Evolutionary conservation across 1,284 basidiomycete species (phyloP).

Genomic region (Ganoderma boninense): DNA sequence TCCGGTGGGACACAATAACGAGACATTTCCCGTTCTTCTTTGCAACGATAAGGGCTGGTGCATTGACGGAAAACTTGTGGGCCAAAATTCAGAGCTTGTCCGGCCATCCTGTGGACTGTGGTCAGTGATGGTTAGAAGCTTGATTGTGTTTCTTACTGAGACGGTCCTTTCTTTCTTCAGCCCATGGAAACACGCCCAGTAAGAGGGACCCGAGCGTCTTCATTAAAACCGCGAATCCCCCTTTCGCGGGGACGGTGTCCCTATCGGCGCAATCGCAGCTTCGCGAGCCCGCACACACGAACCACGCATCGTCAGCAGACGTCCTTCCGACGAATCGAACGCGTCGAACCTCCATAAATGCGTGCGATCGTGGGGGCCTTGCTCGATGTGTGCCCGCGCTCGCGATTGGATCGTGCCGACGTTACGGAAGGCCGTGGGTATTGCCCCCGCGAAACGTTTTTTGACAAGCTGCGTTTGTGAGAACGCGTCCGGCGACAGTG

Average conservation of each 20-base stretch:
- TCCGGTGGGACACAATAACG: background rate
- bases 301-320: constrained; percentile 12
- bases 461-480: constrained; percentile 18
- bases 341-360: constrained; percentile 1
- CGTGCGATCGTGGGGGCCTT: background rate
- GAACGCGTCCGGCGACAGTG: constrained; percentile 9
- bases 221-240: constrained; percentile 1
- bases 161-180: constrained; percentile 14
- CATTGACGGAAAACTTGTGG: background rate
- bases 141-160: constrained; percentile 2
- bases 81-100: background rate
- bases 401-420: constrained; percentile 7
- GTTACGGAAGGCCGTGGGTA: constrained; percentile 13
- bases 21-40: background rate
- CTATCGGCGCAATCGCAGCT: constrained; percentile 21
- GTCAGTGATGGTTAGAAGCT: constrained; percentile 10
- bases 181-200: background rate
- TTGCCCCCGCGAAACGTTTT: constrained; percentile 15
- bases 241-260: constrained; percentile 12
- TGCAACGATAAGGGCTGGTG: background rate
- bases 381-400: background rate
- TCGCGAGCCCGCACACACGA: constrained; percentile 11
- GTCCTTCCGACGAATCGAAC: background rate
- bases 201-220: background rate
- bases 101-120: constrained; percentile 10